Evolutionary conservation across 2,329 filamentous ascomycete species (phyloP).

Genomic region (Incumbomyces lentus): DNA sequence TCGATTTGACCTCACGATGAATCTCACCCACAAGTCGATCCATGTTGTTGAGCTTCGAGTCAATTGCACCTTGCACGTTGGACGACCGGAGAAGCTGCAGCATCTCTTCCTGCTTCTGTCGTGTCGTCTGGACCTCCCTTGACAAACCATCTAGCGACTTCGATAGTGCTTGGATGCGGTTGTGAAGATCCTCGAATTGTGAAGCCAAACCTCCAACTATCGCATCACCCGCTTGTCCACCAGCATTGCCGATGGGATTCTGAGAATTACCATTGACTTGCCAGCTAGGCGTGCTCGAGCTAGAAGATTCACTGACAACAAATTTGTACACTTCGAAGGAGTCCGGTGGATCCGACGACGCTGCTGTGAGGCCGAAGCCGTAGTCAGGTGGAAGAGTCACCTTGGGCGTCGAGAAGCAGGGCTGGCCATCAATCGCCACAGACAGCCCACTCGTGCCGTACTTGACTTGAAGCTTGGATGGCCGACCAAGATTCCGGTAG

Average conservation of each 20-base stretch:
- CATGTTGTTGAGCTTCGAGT: conserved; percentile 6
- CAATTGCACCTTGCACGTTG: conserved; percentile 5
- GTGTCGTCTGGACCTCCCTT: not conserved
- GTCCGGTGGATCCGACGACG: conserved; percentile 82
- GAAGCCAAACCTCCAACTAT: conserved; percentile 36
- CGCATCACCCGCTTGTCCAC: conserved; percentile 32
- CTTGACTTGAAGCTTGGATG: conserved; percentile 70
- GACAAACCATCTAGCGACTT: conserved; percentile 2
- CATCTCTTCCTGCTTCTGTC: conserved; percentile 3
- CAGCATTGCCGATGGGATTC: conserved; percentile 27
- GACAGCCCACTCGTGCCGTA: conserved; percentile 51
- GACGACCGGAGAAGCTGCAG: conserved; percentile 1
- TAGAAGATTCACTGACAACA: conserved; percentile 42
- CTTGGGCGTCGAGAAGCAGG: conserved; percentile 57
- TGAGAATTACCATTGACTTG: conserved; percentile 6
- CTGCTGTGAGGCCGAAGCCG: conserved; percentile 75
- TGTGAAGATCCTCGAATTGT: conserved; percentile 78
- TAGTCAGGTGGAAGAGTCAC: conserved; percentile 71
- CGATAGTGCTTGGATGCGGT: conserved; percentile 25
- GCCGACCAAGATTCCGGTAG: conserved; percentile 83
- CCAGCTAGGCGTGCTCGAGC: conserved; percentile 24
- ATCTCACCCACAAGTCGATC: conserved; percentile 2
- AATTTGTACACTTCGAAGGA: conserved; percentile 91
- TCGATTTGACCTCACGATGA: conserved; percentile 1
- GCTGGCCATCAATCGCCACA: conserved; percentile 67